Conservation (phyloP, 768 basidiomycete genomes). For the Cystobasidium tubakii region DNA sequence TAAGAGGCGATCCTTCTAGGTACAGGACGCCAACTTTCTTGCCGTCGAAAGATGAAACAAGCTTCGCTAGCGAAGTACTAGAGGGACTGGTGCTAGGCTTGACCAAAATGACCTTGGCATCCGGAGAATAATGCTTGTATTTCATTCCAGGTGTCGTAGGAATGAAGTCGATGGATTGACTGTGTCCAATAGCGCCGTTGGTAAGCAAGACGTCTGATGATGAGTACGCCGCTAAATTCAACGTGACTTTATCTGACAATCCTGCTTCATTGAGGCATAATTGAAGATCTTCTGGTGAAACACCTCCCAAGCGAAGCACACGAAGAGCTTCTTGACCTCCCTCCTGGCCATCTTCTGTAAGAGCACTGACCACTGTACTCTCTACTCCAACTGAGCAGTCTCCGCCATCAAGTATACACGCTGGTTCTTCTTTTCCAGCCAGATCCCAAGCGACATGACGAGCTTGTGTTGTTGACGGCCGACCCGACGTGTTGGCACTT, state of each 20-base stretch:
- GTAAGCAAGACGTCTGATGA: neutral
- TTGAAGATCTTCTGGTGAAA: conserved; percentile 82
- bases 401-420: conserved; percentile 89
- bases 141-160: conserved; percentile 99
- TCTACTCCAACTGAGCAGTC: conserved; percentile 83
- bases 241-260: neutral
- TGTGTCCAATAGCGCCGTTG: conserved; percentile 61
- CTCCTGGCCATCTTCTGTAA: conserved; percentile 49
- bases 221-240: conserved; percentile 9
- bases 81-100: neutral
- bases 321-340: conserved; percentile 63
- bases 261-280: conserved; percentile 48
- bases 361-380: conserved; percentile 88
- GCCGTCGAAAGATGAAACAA: neutral
- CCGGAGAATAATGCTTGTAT: conserved; percentile 91
- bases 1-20: neutral
- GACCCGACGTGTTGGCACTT: conserved; percentile 87
- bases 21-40: conserved; percentile 27
- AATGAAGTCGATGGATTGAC: conserved; percentile 62
- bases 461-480: conserved; percentile 85
- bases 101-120: conserved; percentile 31
- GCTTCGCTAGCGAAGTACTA: neutral
- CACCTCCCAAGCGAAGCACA: conserved; percentile 81
- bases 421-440: conserved; percentile 51
- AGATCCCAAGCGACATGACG: conserved; percentile 78